These are phyloP conservation scores for Hypericum androsaemum DNA, from an alignment of 345 rosid genomes.

Conservation along the genomic window DNA sequence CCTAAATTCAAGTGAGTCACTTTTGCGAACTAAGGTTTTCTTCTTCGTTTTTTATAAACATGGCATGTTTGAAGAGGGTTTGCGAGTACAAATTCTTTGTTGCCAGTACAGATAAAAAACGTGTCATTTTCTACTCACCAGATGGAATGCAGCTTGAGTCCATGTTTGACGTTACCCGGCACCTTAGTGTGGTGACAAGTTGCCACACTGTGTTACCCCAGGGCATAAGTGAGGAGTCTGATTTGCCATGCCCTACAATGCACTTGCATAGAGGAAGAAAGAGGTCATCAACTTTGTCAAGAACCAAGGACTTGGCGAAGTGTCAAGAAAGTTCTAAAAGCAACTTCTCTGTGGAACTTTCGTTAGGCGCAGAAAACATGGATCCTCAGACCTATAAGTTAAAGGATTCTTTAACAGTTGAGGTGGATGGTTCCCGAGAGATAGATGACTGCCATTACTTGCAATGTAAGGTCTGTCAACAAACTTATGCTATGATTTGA, in stretches of 20 bases:
- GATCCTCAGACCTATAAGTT: conserved; percentile 11
- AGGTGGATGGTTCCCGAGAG: conserved; percentile 3
- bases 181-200: conserved; percentile 25
- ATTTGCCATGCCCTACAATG: conserved; percentile 16
- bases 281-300: conserved; percentile 17
- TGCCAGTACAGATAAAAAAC: conserved; percentile 13
- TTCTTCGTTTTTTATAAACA: conserved; percentile 11
- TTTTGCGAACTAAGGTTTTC: conserved; percentile 10
- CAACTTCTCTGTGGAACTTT: conserved; percentile 13
- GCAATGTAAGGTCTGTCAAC: conserved; percentile 11
- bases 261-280: conserved; percentile 14
- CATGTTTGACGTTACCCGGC: conserved; percentile 21
- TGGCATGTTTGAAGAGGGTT: conserved; percentile 13
- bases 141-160: conserved; percentile 24
- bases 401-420: conserved; percentile 9
- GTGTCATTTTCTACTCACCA: conserved; percentile 13
- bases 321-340: conserved; percentile 16
- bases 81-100: conserved; percentile 13
- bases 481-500: not conserved
- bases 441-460: conserved; percentile 10
- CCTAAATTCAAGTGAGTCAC: conserved; percentile 9
- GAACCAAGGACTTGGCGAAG: conserved; percentile 16
- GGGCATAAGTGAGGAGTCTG: conserved; percentile 16
- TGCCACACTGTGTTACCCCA: conserved; percentile 12
- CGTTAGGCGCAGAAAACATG: conserved; percentile 1